Evolutionary conservation across 495 filamentous ascomycete genomes (phyloP).

Genomic region (Neurospora sp.): DNA sequence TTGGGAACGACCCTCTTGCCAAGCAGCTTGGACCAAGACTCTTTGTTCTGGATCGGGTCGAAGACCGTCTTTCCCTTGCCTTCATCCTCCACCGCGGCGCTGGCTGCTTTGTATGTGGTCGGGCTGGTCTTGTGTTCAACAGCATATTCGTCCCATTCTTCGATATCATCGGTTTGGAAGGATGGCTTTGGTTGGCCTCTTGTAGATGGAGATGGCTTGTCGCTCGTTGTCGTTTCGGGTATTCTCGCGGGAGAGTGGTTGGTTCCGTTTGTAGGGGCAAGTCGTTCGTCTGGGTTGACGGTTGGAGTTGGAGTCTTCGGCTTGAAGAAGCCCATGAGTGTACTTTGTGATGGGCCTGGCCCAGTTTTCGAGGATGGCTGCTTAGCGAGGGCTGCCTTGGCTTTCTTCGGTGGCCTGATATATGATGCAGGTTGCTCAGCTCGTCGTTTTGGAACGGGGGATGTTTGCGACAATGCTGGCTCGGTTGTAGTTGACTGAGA

Average conservation of each 20-base stretch:
- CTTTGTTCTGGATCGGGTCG: slow-evolving; percentile 65
- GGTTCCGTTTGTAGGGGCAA: background rate
- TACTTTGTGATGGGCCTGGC: slow-evolving; percentile 54
- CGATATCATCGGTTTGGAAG: background rate
- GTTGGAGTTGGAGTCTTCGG: slow-evolving; percentile 35
- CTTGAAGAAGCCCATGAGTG: slow-evolving; percentile 76
- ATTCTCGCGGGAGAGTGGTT: background rate
- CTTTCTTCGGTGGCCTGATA: slow-evolving; percentile 31
- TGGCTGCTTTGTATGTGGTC: background rate
- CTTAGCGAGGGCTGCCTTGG: slow-evolving; percentile 19
- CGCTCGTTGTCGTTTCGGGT: background rate
- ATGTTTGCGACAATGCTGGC: slow-evolving; percentile 14
- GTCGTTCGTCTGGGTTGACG: slow-evolving; percentile 1
- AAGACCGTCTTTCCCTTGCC: slow-evolving; percentile 31
- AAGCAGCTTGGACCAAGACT: slow-evolving; percentile 81
- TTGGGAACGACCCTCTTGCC: slow-evolving; percentile 60
- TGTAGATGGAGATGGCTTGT: background rate
- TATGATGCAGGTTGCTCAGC: slow-evolving; percentile 13
- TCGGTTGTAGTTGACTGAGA: slow-evolving; percentile 2
- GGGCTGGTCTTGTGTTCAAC: background rate
- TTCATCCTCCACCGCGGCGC: slow-evolving; percentile 1
- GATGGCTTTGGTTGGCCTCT: background rate
- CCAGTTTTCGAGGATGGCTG: slow-evolving; percentile 26
- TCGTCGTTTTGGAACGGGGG: slow-evolving; percentile 23
- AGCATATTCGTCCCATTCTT: background rate